A percentile compares a stretch with the other conserved stretches of the same genome.
These are phyloP conservation scores for Diplotaxis tenuifolia DNA, from an alignment of 345 rosid genomes.

Conservation along the genomic window DNA sequence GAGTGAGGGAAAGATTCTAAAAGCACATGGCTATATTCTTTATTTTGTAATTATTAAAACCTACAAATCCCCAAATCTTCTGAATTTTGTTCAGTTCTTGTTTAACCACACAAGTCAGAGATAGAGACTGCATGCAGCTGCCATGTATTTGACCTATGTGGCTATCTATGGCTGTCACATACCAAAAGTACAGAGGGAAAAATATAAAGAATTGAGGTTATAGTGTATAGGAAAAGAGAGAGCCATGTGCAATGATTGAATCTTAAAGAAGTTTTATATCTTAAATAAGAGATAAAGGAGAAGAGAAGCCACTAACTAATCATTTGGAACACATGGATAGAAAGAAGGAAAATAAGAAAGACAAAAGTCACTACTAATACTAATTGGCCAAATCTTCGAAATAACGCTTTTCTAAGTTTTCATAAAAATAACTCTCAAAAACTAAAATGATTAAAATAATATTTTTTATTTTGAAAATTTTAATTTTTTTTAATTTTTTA, in stretches of 20 bases:
- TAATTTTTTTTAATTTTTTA: too few species aligned
- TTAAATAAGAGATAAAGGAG: slow-evolving; percentile 3
- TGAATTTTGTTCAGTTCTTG: slow-evolving; percentile 8
- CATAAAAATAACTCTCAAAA: too few species aligned
- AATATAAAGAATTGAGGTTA: neutral
- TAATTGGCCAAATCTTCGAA: too few species aligned
- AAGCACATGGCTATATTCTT: slow-evolving; percentile 29
- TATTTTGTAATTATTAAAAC: slow-evolving; percentile 17
- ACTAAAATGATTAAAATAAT: too few species aligned
- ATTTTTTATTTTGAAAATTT: too few species aligned
- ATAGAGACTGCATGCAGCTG: slow-evolving; percentile 22
- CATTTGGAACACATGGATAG: slow-evolving; percentile 12
- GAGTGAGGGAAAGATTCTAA: slow-evolving; percentile 28
- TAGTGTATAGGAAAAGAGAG: slow-evolving; percentile 4
- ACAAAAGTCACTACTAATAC: too few species aligned
- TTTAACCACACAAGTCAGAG: slow-evolving; percentile 28
- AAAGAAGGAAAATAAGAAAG: neutral
- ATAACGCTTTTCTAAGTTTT: too few species aligned
- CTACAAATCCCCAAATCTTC: slow-evolving; percentile 27
- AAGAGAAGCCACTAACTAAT: slow-evolving; percentile 9
- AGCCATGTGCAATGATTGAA: slow-evolving; percentile 36
- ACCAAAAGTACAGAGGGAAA: neutral
- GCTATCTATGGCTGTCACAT: slow-evolving; percentile 24
- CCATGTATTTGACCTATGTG: slow-evolving; percentile 25
- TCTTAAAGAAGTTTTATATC: slow-evolving; percentile 3